phyloP scores from a whole-genome alignment of 371 early-diverging fungal genomes.

The Syncephalastrum contaminatum region DNA sequence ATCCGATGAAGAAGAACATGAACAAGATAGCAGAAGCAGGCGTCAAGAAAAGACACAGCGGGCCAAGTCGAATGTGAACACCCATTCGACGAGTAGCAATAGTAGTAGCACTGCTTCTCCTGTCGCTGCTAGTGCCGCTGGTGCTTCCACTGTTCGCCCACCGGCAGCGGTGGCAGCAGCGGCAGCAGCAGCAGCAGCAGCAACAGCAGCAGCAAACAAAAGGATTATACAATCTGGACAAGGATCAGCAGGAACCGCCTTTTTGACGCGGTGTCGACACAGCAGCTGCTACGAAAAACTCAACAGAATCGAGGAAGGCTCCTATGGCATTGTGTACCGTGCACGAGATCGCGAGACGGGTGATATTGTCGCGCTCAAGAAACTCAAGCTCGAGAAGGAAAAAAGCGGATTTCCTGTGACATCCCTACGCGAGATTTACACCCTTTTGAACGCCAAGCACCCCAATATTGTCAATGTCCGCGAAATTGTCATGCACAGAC shows the following conservation, averaged over 20 bases:
- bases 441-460: slow-evolving; percentile 85
- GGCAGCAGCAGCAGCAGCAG: neutral
- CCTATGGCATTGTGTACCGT: slow-evolving; percentile 98
- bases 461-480: slow-evolving; percentile 94
- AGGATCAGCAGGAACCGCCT: slow-evolving; percentile 9
- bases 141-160: neutral
- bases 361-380: slow-evolving; percentile 97
- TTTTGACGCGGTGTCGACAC: slow-evolving; percentile 61
- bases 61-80: slow-evolving; percentile 8
- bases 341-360: slow-evolving; percentile 90
- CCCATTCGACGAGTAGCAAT: neutral
- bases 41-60: slow-evolving; percentile 11
- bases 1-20: slow-evolving; percentile 29
- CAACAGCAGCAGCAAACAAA: neutral
- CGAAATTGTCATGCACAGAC: slow-evolving; percentile 87
- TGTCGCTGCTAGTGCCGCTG: neutral
- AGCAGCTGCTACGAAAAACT: slow-evolving; percentile 89
- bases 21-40: slow-evolving; percentile 8
- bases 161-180: slow-evolving; percentile 9
- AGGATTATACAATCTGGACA: slow-evolving; percentile 2
- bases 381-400: slow-evolving; percentile 94
- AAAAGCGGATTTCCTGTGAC: slow-evolving; percentile 96
- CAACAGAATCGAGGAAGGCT: slow-evolving; percentile 98
- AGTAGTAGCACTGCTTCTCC: slow-evolving; percentile 4
- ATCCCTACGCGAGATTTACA: slow-evolving; percentile 88